Conservation (phyloP, 306 rosid genomes). For the Ziziphus jujuba region DNA sequence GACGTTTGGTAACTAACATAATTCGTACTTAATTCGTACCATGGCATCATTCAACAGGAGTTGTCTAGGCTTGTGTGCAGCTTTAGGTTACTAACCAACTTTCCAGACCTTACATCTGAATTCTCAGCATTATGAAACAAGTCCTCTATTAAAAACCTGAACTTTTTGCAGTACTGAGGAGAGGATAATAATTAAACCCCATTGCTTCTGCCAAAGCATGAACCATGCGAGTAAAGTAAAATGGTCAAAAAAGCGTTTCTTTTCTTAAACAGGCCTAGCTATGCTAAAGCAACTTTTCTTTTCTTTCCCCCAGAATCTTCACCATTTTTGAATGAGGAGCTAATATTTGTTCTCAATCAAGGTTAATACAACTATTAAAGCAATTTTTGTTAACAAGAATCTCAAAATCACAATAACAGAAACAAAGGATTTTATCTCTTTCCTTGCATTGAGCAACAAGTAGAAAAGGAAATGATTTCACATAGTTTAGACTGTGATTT, state of each 20-base stretch:
- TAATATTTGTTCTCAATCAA: not conserved
- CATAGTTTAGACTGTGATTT: not conserved
- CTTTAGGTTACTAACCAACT: not conserved
- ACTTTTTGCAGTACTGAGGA: not conserved
- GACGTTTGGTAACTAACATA: not conserved
- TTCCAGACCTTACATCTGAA: not conserved
- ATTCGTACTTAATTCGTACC: too few species aligned
- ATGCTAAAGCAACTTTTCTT: not conserved
- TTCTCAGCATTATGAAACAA: conserved; percentile 4
- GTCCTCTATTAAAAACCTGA: not conserved
- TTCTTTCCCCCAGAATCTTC: not conserved
- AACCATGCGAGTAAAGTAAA: not conserved
- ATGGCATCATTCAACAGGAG: not conserved
- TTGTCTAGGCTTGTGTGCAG: not conserved
- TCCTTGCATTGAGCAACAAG: not conserved
- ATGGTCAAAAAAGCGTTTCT: not conserved
- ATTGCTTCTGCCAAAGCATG: not conserved
- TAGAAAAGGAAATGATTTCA: not conserved
- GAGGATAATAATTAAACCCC: conserved; percentile 5
- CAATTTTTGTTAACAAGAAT: not conserved
- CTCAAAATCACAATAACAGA: not conserved
- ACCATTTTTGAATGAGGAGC: not conserved
- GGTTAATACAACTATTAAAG: not conserved
- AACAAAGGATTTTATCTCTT: too few species aligned
- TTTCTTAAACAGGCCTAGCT: not conserved